phyloP scores from a whole-genome alignment of 345 rosid genomes.

The Citrus reticulata region DNA sequence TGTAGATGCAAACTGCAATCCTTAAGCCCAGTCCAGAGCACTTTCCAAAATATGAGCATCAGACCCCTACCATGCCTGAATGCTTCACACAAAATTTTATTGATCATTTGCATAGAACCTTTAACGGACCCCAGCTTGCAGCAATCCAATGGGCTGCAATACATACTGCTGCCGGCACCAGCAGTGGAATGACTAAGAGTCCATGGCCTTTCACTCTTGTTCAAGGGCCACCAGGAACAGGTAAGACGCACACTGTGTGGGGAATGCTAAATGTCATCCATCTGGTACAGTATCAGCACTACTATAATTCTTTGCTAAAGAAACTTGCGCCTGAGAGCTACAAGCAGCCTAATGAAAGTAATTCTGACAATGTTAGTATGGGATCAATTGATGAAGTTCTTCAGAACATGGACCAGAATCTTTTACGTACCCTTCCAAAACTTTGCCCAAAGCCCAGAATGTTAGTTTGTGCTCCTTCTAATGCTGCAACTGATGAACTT shows the following conservation, averaged over 20 bases:
- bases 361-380: constrained; percentile 51
- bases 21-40: constrained; percentile 89
- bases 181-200: constrained; percentile 70
- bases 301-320: constrained; percentile 91
- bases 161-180: constrained; percentile 99
- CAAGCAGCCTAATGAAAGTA: constrained; percentile 72
- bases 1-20: constrained; percentile 93
- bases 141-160: constrained; percentile 99
- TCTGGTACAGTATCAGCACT: constrained; percentile 98
- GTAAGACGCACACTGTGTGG: constrained; percentile 99
- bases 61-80: constrained; percentile 87
- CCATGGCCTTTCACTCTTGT: constrained; percentile 99
- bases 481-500: constrained; percentile 99
- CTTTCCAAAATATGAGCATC: constrained; percentile 91
- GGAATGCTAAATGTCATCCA: constrained; percentile 99
- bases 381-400: constrained; percentile 99
- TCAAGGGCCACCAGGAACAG: constrained; percentile 99
- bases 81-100: constrained; percentile 87
- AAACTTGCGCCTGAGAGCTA: constrained; percentile 97
- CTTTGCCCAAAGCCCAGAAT: constrained; percentile 96
- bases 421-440: constrained; percentile 88
- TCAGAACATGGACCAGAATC: constrained; percentile 98
- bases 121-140: constrained; percentile 87
- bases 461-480: constrained; percentile 99
- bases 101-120: constrained; percentile 72